These are phyloP conservation scores for Lagerstroemia speciosa DNA, from an alignment of 345 rosid species.

Conservation along the genomic window DNA sequence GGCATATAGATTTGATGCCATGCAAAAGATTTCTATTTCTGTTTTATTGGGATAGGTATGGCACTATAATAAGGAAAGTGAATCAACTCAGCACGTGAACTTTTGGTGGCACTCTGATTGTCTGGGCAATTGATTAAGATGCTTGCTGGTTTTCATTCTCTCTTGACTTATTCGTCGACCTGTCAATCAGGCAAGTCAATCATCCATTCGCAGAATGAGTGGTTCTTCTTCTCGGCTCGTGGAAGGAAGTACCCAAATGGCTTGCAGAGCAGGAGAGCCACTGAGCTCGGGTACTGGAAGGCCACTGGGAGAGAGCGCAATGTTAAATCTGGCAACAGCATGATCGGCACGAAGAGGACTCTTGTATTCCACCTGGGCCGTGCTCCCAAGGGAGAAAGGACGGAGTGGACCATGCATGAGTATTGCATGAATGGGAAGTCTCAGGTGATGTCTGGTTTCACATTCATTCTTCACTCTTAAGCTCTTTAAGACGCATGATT, in stretches of 20 bases:
- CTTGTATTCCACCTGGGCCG: constrained; percentile 86
- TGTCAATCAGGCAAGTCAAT: constrained; percentile 44
- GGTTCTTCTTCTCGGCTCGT: constrained; percentile 82
- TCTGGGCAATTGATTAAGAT: not conserved
- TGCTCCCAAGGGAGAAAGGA: constrained; percentile 83
- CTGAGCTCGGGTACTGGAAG: constrained; percentile 83
- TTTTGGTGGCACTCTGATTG: not conserved
- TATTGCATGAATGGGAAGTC: constrained; percentile 50
- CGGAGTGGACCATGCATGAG: constrained; percentile 96
- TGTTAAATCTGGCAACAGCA: constrained; percentile 44
- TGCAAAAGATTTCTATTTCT: no score
- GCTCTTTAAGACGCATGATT: not conserved
- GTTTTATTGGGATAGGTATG: no score
- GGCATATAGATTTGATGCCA: no score
- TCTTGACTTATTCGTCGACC: not conserved
- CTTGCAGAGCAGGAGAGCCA: constrained; percentile 70
- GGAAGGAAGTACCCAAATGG: constrained; percentile 91
- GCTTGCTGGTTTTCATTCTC: not conserved
- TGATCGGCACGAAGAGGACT: constrained; percentile 84
- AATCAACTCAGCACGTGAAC: no score
- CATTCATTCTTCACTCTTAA: not conserved
- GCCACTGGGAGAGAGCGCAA: constrained; percentile 84
- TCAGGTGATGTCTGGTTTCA: constrained; percentile 33
- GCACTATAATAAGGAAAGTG: no score
- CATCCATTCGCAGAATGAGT: constrained; percentile 63